phyloP scores from a whole-genome alignment of 2,329 filamentous ascomycete genomes.

The Trichoderma guizhouense region DNA sequence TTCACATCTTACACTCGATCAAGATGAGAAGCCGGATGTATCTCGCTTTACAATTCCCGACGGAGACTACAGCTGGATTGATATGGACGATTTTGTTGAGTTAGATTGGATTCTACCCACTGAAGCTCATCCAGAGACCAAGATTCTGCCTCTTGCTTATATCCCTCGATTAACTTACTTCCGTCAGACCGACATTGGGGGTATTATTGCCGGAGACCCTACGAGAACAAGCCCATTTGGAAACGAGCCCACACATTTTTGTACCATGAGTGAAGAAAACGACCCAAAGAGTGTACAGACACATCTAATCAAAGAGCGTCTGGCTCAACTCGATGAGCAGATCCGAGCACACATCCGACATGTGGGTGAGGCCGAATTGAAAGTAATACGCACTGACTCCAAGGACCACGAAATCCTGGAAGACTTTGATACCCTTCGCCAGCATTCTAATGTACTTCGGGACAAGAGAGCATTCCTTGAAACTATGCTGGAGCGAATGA shows the following conservation, averaged over 20 bases:
- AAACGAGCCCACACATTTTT: slow-evolving; percentile 87
- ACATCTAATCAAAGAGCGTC: slow-evolving; percentile 75
- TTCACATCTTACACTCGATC: slow-evolving; percentile 49
- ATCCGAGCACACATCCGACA: slow-evolving; percentile 69
- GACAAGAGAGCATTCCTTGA: slow-evolving; percentile 59
- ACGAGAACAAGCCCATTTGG: slow-evolving; percentile 87
- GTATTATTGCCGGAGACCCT: slow-evolving; percentile 74
- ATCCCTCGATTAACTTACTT: slow-evolving; percentile 97
- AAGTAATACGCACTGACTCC: slow-evolving; percentile 48
- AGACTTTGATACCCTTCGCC: slow-evolving; percentile 59
- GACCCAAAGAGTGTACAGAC: slow-evolving; percentile 87
- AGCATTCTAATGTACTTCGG: slow-evolving; percentile 53
- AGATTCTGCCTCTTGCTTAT: slow-evolving; percentile 87
- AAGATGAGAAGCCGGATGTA: slow-evolving; percentile 63
- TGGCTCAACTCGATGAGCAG: slow-evolving; percentile 75
- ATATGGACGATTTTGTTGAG: slow-evolving; percentile 99
- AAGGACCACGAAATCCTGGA: slow-evolving; percentile 50
- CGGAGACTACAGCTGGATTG: slow-evolving; percentile 93
- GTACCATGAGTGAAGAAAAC: slow-evolving; percentile 88
- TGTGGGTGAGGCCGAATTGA: slow-evolving; percentile 74
- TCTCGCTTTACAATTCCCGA: slow-evolving; percentile 94
- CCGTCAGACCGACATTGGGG: slow-evolving; percentile 88
- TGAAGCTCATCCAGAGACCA: slow-evolving; percentile 85
- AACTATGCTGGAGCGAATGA: slow-evolving; percentile 53
- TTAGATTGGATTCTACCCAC: slow-evolving; percentile 93